Conservation (phyloP, 2,329 filamentous ascomycete species). For the Claviceps digitariae region DNA sequence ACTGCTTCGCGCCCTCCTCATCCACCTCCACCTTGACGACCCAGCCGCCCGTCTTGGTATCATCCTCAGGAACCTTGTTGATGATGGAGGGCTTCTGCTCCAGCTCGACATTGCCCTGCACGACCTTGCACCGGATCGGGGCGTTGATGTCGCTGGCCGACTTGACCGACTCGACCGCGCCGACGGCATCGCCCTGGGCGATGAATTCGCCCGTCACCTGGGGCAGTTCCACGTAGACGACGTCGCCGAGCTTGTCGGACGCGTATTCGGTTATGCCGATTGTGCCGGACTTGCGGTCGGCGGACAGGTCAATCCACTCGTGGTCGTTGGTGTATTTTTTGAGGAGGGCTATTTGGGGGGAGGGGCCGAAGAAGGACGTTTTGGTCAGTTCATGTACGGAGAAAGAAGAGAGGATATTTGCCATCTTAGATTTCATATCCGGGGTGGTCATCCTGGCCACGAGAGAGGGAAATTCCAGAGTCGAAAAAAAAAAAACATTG, state of each 20-base stretch:
- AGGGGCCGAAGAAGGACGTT: not conserved
- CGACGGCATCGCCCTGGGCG: constrained; percentile 67
- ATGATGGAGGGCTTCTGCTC: constrained; percentile 78
- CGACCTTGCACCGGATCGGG: constrained; percentile 65
- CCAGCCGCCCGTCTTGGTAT: constrained; percentile 68
- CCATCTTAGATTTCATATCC: too few relatives aligned
- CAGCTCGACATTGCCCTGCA: constrained; percentile 58
- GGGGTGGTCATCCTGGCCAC: too few relatives aligned
- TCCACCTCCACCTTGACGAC: constrained; percentile 74
- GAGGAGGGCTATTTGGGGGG: constrained; percentile 36
- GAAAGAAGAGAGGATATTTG: too few relatives aligned
- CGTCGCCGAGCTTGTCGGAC: constrained; percentile 82
- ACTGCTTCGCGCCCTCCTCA: constrained; percentile 50
- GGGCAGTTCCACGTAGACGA: constrained; percentile 94
- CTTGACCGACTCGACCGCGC: constrained; percentile 96
- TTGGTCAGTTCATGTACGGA: too few relatives aligned
- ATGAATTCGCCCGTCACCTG: constrained; percentile 50
- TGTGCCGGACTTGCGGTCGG: constrained; percentile 67
- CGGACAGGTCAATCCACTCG: constrained; percentile 89
- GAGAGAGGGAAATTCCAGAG: too few relatives aligned
- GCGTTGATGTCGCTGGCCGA: constrained; percentile 95
- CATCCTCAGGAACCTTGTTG: constrained; percentile 79
- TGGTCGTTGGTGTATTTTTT: constrained; percentile 95
- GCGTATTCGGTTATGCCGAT: constrained; percentile 86
- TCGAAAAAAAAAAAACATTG: too few relatives aligned